Evolutionary conservation across 2,329 filamentous ascomycete species (phyloP), one percentile per base, ranked within the genome.

Genomic region (Massarina eburnea): DNA sequence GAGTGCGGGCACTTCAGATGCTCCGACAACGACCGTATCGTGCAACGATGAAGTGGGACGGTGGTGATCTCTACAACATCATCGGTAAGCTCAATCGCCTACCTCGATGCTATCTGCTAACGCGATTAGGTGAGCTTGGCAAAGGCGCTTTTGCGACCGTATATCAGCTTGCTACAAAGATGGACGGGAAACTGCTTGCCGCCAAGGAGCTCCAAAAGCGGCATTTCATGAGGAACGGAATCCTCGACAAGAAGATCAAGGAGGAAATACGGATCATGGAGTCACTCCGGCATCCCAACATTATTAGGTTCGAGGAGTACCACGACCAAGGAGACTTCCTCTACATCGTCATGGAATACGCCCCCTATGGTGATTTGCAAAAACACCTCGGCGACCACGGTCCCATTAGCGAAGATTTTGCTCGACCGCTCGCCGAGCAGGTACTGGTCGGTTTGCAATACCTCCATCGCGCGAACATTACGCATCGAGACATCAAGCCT

Each of bases 201-300:
- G 91, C 91, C 12, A 99, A 99, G 68, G 91, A 97, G 70, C 81
- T 99, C 3, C 91, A 96, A 70, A 97, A 96, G 73, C 83, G 88
- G 41, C 84, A 85, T 15, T 95, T 96, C 64, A 89, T 96, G 76
- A 96, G 95, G 73, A 94, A 96, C 58, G 91, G 91, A 2, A 78
- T 91, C 17, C 72, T 96, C 18, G 91, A 96, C 61, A 86, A 91
- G 55, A 96, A 95, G 68, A 87, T 97, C 12, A 89, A 96, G 64
- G 96, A 95, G 59, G 94, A 99, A 73, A 92, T 99, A 86, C 88
- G 84, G 55, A 97, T 99, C 59, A 97, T 99, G 90, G 84, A 86
- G 61, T 81, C 79, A 43, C 80, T 97, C 41, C 77, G 85, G 43
- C 94, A 99, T 74, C 81, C 84, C 2, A 92, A 97, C 59, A 91